Base-by-base conservation (phyloP, 2,329 filamentous ascomycete genomes). In the Dothistroma septosporum region DNA sequence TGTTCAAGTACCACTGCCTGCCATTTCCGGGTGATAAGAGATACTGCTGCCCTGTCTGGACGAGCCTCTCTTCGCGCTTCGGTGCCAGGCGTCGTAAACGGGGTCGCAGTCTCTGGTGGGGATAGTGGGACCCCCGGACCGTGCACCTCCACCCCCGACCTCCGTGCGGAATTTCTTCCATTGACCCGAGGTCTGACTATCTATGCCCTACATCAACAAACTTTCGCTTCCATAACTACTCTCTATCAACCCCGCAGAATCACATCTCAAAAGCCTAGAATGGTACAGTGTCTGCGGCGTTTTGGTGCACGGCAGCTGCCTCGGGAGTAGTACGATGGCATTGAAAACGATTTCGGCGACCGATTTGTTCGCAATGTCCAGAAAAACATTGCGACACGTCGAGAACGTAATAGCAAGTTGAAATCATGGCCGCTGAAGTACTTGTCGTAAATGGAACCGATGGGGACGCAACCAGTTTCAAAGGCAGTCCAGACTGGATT, bases 401-500 rank as follows among this genome's bases (percentile, higher is more conserved):
- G 10, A 37, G 33, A 16, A 11, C 14, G 44, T 2, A 19, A 2
- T 48, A 14, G 22, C 19, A 21, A 14, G 10, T 33, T 44, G n/a
- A 12, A n/a, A 54, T 1, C 14, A 59, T 59, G 57, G 57, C 33
- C 21, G 31, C 33, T 37, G 33, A 37, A 11, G 33, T 37, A 11
- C 14, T 37, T 11, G 33, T 53, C 22, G 41, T 37, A 19, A 54
- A 59, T 35, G 57, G 35, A 7, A 24, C 35, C 1, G 24, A 44
- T 3, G 44, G 4, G 10, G 21, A 10, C 14, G 35, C 2, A 2
- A 32, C 33, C 37, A 55, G 52, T 52, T 59, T 59, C 24, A 50
- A 31, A 49, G 57, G 57, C 28, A 59, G 41, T 24, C 52, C 61
- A 11, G 65, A 67, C 37, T 64, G 64, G 61, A 63, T 60, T 4